These are phyloP conservation scores for Leptodermis oblonga DNA, from an alignment of 257 asterid genomes.

Conservation along the genomic window DNA sequence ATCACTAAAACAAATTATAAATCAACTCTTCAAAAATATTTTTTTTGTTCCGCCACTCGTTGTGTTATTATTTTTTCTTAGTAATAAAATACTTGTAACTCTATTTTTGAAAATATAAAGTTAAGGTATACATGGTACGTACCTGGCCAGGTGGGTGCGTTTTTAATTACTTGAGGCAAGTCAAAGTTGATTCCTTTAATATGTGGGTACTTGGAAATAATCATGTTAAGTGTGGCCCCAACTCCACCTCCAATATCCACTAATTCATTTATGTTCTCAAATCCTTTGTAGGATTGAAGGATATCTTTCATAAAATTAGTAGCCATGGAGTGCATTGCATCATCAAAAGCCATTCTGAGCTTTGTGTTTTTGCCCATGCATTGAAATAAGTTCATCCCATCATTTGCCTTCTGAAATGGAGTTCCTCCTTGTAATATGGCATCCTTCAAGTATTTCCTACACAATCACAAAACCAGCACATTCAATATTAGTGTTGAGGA, in stretches of 20 bases:
- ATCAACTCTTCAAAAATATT: no score
- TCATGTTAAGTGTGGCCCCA: not conserved
- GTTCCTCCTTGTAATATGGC: conserved; percentile 7
- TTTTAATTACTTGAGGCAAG: conserved; percentile 4
- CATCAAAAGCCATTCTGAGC: not conserved
- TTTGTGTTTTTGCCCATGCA: not conserved
- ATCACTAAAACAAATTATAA: no score
- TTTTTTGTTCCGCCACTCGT: no score
- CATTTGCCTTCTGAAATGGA: conserved; percentile 11
- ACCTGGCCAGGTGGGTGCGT: conserved; percentile 1
- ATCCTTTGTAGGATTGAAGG: conserved; percentile 4
- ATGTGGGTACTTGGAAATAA: not conserved
- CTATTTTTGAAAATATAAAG: no score
- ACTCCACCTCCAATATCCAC: conserved; percentile 4
- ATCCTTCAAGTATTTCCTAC: conserved; percentile 3
- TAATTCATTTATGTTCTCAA: not conserved
- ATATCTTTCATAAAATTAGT: not conserved
- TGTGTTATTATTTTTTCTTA: no score
- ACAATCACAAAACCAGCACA: not conserved
- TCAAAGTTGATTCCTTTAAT: conserved; percentile 6
- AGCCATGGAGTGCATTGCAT: not conserved
- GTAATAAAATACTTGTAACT: no score
- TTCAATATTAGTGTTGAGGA: no score
- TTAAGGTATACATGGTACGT: not conserved
- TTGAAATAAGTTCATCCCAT: not conserved